Conservation (phyloP, 257 asterid genomes). For the Capsicum rhomboideum region DNA sequence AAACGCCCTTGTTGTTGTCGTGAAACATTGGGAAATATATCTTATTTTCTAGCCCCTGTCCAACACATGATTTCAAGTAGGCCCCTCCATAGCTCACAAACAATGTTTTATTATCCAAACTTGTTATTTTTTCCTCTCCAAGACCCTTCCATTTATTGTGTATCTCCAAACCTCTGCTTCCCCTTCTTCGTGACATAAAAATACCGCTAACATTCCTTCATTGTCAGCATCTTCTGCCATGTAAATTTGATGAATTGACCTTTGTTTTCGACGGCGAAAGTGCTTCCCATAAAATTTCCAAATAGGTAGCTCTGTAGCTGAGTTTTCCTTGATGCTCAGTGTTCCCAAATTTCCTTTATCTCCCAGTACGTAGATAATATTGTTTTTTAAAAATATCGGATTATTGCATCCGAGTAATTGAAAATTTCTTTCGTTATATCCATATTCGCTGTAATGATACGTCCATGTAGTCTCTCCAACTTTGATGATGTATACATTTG, state of each 20-base stretch:
- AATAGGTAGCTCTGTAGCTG: background rate
- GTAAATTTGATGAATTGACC: background rate
- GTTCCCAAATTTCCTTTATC: background rate
- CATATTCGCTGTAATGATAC: background rate
- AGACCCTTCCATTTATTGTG: background rate
- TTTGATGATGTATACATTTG: background rate
- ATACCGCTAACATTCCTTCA: background rate
- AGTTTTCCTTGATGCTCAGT: background rate
- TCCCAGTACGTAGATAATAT: background rate
- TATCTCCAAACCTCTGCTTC: background rate
- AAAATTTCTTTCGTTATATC: background rate
- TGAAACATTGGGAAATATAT: background rate
- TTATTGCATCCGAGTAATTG: background rate
- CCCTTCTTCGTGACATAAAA: background rate
- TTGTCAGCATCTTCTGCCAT: background rate
- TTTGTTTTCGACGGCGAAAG: background rate
- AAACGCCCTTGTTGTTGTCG: background rate
- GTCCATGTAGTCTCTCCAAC: background rate
- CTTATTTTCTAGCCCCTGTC: background rate
- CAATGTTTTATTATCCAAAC: background rate
- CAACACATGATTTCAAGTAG: background rate
- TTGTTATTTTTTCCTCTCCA: background rate
- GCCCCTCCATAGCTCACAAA: background rate
- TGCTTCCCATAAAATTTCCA: background rate
- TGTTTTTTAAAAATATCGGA: background rate